These are phyloP conservation scores for Astragalus glycyphyllos DNA, from an alignment of 306 rosid species.

Conservation along the genomic window DNA sequence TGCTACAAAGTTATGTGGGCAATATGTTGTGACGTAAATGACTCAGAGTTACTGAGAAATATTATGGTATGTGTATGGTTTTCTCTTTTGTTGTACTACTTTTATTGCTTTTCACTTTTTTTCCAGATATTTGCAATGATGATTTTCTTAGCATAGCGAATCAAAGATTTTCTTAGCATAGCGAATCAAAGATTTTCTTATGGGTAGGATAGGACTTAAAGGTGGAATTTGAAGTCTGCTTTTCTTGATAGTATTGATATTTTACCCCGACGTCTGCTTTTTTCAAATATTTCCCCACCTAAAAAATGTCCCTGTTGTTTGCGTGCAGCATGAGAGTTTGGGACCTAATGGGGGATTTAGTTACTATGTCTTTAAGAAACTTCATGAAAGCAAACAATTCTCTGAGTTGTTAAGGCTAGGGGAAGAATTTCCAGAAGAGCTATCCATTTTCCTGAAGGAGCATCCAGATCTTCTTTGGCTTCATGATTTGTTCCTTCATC, in stretches of 20 bases:
- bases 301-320: slow-evolving; percentile 45
- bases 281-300: slow-evolving; percentile 31
- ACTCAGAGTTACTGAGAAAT: slow-evolving; percentile 72
- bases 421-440: slow-evolving; percentile 91
- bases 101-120: slow-evolving; percentile 26
- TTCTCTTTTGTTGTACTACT: slow-evolving; percentile 20
- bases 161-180: neutral
- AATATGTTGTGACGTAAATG: slow-evolving; percentile 83
- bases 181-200: too few species aligned
- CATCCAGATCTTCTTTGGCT: slow-evolving; percentile 93
- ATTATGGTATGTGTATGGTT: slow-evolving; percentile 70
- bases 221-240: slow-evolving; percentile 19
- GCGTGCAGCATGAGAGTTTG: slow-evolving; percentile 86
- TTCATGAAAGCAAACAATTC: slow-evolving; percentile 72
- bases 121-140: slow-evolving; percentile 25
- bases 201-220: slow-evolving; percentile 14
- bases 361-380: slow-evolving; percentile 77
- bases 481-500: slow-evolving; percentile 89
- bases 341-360: slow-evolving; percentile 95
- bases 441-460: slow-evolving; percentile 78
- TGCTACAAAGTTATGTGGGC: slow-evolving; percentile 87
- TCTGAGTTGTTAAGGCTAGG: slow-evolving; percentile 92
- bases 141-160: slow-evolving; percentile 19
- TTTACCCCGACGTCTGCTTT: slow-evolving; percentile 16
- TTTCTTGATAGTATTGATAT: slow-evolving; percentile 28